phyloP scores from a whole-genome alignment of 164 flowering plant species.

The Sextonia rubra region DNA sequence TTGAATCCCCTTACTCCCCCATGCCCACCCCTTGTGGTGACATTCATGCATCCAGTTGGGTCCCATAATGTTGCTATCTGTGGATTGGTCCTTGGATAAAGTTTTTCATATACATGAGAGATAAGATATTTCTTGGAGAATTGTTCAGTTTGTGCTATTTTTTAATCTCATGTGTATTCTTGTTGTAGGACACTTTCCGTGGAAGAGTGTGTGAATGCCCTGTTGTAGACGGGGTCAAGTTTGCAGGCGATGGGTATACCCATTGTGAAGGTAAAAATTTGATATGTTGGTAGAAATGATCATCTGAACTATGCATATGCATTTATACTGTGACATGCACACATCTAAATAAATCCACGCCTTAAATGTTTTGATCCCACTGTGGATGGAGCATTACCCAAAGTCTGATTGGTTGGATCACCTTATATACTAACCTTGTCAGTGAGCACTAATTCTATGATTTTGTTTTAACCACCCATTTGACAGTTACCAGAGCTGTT shows the following conservation, averaged over 20 bases:
- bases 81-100: too few relatives aligned
- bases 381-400: not conserved
- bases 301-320: not conserved
- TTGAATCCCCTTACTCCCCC: too few relatives aligned
- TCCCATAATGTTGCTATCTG: too few relatives aligned
- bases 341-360: not conserved
- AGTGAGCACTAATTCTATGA: too few relatives aligned
- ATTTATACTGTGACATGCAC: too few relatives aligned
- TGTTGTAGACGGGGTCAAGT: slow-evolving; percentile 70
- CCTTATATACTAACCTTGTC: too few relatives aligned
- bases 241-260: slow-evolving; percentile 86
- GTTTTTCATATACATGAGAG: too few relatives aligned
- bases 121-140: too few relatives aligned
- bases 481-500: too few relatives aligned
- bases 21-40: too few relatives aligned
- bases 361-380: not conserved
- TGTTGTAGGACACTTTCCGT: slow-evolving; percentile 84
- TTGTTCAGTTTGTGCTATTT: not conserved
- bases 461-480: too few relatives aligned
- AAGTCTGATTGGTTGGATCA: not conserved
- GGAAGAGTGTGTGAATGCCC: slow-evolving; percentile 98
- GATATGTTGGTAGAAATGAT: not conserved
- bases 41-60: too few relatives aligned
- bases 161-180: not conserved
- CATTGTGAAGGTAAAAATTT: slow-evolving; percentile 75